These are phyloP conservation scores for Tetrapisispora taiwanensis DNA, from an alignment of 805 yeast species.

Conservation along the genomic window DNA sequence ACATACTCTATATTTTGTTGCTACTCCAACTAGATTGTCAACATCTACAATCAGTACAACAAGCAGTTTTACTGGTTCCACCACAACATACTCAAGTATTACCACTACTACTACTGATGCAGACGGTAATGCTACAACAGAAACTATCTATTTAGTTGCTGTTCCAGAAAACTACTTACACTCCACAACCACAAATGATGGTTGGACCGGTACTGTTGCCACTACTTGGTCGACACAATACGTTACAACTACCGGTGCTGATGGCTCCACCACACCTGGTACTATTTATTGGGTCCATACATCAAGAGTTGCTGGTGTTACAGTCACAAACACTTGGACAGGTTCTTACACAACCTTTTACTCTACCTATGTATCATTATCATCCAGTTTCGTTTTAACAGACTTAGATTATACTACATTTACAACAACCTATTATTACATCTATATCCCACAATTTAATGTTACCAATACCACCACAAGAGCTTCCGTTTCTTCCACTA, in stretches of 20 bases:
- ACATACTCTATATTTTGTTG: conserved; percentile 4
- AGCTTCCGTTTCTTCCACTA: background rate
- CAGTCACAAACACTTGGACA: too few relatives aligned
- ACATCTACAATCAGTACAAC: background rate
- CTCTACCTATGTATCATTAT: background rate
- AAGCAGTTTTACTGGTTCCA: background rate
- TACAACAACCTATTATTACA: too few relatives aligned
- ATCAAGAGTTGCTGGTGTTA: too few relatives aligned
- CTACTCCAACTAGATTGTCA: background rate
- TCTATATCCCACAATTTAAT: too few relatives aligned
- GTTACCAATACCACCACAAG: background rate
- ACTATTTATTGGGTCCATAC: too few relatives aligned
- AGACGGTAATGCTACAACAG: background rate
- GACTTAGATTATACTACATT: too few relatives aligned
- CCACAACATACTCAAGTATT: background rate
- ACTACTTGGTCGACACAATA: too few relatives aligned
- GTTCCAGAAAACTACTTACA: background rate
- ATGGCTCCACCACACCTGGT: too few relatives aligned
- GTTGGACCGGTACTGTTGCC: too few relatives aligned
- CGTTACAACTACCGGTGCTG: too few relatives aligned
- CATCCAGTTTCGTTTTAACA: background rate
- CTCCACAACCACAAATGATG: background rate
- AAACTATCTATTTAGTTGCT: background rate
- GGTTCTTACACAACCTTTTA: background rate
- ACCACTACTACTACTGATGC: background rate